phyloP scores from a whole-genome alignment of 108 stramenopile genomes.

The Fragilaria radians region DNA sequence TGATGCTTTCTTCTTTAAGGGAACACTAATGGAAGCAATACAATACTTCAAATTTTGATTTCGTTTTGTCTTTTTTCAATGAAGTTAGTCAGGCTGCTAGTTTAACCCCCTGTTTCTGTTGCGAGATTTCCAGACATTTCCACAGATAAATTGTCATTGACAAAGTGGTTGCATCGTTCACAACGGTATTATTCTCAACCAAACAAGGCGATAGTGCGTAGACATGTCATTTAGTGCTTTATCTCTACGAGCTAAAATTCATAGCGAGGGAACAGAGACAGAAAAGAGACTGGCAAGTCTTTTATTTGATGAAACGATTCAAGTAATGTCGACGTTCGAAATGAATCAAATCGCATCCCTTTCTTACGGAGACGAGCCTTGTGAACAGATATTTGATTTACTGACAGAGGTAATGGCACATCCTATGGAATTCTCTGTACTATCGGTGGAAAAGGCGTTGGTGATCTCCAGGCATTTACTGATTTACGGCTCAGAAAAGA shows the following conservation, averaged over 20 bases:
- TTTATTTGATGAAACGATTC: conserved; percentile 36
- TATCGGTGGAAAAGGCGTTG: conserved; percentile 48
- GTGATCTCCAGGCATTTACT: conserved; percentile 36
- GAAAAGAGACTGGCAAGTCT: conserved; percentile 16
- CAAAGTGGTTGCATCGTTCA: no score
- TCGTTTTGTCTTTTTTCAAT: no score
- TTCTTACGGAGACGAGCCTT: conserved; percentile 37
- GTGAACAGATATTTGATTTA: conserved; percentile 47
- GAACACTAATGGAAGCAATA: no score
- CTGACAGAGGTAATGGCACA: conserved; percentile 25
- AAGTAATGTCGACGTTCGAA: conserved; percentile 45
- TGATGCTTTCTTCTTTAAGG: no score
- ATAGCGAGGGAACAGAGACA: conserved; percentile 10
- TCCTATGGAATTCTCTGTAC: conserved; percentile 26
- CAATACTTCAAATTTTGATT: no score
- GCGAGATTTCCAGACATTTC: no score
- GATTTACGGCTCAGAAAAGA: conserved; percentile 46
- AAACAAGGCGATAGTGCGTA: no score
- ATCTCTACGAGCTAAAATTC: conserved; percentile 1
- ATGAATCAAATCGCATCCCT: conserved; percentile 51
- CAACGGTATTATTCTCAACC: no score
- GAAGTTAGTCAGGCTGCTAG: no score
- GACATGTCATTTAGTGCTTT: background rate
- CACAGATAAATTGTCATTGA: no score
- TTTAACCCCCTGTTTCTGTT: no score